Evolutionary conservation across 2,329 filamentous ascomycete species (phyloP).

Genomic region (Corniculantispora saksenae): DNA sequence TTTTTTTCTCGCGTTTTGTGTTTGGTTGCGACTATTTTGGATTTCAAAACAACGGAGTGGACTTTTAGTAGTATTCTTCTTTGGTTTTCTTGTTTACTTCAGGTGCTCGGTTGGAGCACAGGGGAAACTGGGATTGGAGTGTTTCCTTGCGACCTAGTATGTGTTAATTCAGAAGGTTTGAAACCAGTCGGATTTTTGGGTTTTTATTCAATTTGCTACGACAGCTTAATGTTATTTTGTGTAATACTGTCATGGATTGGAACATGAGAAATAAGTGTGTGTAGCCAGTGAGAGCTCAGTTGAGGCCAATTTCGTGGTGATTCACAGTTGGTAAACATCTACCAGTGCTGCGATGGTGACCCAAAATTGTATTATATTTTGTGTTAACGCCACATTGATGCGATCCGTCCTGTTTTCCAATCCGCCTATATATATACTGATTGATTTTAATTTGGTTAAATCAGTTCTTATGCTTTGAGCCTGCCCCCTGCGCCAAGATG

Average conservation of each 20-base stretch:
- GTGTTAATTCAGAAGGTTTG: not conserved
- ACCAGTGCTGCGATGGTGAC: not conserved
- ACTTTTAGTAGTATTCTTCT: not conserved
- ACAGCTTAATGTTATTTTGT: conserved; percentile 11
- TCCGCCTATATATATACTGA: not conserved
- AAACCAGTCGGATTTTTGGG: not conserved
- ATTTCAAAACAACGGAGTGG: not conserved
- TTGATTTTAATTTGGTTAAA: no score
- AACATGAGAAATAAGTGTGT: not conserved
- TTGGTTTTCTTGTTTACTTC: not conserved
- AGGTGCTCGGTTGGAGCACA: not conserved
- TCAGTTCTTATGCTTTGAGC: no score
- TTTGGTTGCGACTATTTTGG: not conserved
- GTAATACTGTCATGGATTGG: conserved; percentile 3
- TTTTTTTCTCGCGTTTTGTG: not conserved
- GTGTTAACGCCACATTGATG: not conserved
- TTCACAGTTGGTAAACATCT: not conserved
- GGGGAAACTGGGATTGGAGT: not conserved
- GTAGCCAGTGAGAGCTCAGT: not conserved
- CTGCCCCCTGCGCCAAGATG: no score
- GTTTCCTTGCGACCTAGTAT: not conserved
- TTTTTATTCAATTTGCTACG: not conserved
- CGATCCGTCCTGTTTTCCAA: not conserved
- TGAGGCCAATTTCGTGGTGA: not conserved
- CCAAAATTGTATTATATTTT: not conserved